A percentile compares a stretch with the other conserved stretches of the same genome.
These are phyloP conservation scores for Paramecium tetraurelia DNA, from an alignment of 73 alveolate genomes.

Conservation along the genomic window DNA sequence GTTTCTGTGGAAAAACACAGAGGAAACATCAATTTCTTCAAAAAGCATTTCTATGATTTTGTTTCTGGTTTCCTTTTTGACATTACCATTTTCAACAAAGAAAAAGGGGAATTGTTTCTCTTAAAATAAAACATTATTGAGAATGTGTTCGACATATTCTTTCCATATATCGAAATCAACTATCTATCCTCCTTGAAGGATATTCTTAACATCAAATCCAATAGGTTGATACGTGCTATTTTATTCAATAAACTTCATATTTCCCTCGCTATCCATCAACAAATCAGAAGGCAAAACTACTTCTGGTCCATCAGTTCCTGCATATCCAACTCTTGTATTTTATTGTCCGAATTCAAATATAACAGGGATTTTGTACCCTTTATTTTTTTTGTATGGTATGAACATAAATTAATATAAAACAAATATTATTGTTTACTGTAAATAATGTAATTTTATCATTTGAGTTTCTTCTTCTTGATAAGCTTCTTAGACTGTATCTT, in stretches of 20 bases:
- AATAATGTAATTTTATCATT: background rate
- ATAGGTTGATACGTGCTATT: background rate
- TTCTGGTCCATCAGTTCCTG: slow-evolving; percentile 10
- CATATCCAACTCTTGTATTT: slow-evolving; percentile 37
- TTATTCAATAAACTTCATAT: slow-evolving; percentile 22
- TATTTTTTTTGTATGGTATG: slow-evolving; percentile 33
- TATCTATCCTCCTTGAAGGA: background rate
- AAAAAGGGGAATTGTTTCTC: slow-evolving; percentile 42
- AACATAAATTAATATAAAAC: background rate
- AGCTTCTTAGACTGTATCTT: background rate
- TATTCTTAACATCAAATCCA: slow-evolving; percentile 21
- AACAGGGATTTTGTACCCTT: slow-evolving; percentile 31
- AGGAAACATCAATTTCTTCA: slow-evolving; percentile 52
- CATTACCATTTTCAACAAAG: slow-evolving; percentile 39
- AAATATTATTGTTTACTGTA: background rate
- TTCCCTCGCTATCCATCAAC: slow-evolving; percentile 30
- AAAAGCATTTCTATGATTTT: slow-evolving; percentile 49
- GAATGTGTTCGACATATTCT: background rate
- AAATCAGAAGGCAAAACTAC: slow-evolving; percentile 37
- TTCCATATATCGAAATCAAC: slow-evolving; percentile 22
- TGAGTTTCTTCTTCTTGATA: background rate
- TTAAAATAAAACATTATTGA: background rate
- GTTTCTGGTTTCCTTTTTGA: slow-evolving; percentile 28
- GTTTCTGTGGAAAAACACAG: slow-evolving; percentile 48
- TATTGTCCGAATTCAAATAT: slow-evolving; percentile 23